Base-by-base conservation (phyloP, 345 rosid genomes). In the Limnanthes douglasii region DNA sequence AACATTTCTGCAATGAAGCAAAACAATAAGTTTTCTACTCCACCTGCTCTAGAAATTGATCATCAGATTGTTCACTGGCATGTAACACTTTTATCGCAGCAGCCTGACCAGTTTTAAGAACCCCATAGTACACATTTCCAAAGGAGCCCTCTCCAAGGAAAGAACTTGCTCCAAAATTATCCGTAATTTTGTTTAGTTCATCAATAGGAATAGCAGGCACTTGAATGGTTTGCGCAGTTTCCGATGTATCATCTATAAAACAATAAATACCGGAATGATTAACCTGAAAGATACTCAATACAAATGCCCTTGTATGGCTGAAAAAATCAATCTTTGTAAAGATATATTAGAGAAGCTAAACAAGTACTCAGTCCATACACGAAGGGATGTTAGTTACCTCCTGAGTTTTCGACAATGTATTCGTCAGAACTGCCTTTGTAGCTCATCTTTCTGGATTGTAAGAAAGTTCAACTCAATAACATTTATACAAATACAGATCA, bases 401-500 rank as follows among this genome's bases (percentile, higher is more conserved):
- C 61, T 21, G 81, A 70, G 47, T 31, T 68, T 59, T 73, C 75
- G 25, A 46, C 55, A 18, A 53, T 45, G 53, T 73, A 85, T 16
- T 69, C 93, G 30, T 49, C 66, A 27, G 85, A 85, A 50, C 85
- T 73, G 42, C 79, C 41, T 45, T 76, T 76, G 63, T 85, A 79
- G 56, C 85, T 59, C 96, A 85, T 78, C 51, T 31, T 66, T 68
- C 62, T n/a, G n/a, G n/a, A n/a, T n/a, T n/a, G n/a, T n/a, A n/a
- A n/a, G n/a, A n/a, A n/a, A n/a, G n/a, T n/a, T n/a, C n/a, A n/a
- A n/a, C n/a, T n/a, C n/a, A n/a, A n/a, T n/a, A n/a, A n/a, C n/a
- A n/a, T n/a, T n/a, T n/a, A n/a, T n/a, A n/a, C n/a, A n/a, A n/a
- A n/a, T n/a, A n/a, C n/a, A n/a, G n/a, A n/a, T n/a, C n/a, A n/a